A percentile compares a stretch with the other conserved stretches of the same genome.
Evolutionary conservation across 75 land plant species (phyloP).

Genomic region (Sequoia sempervirens): DNA sequence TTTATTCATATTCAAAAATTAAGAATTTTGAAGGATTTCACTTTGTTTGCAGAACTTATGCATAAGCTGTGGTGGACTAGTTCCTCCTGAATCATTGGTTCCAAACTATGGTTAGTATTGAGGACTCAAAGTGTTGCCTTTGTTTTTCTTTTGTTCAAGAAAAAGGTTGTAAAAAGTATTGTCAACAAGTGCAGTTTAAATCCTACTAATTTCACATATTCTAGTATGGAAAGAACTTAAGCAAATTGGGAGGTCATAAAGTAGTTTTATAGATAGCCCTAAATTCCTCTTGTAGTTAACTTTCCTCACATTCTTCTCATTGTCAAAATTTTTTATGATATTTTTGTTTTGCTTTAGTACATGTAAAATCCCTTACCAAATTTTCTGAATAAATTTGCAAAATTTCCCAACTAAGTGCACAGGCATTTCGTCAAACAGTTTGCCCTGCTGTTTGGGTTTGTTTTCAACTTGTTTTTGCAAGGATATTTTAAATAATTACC

Average conservation of each 20-base stretch:
- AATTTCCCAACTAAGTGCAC: no score
- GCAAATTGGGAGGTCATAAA: not conserved
- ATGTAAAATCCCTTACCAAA: no score
- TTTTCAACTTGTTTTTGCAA: no score
- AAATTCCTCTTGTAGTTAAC: not conserved
- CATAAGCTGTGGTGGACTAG: constrained; percentile 14
- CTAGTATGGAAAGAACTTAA: not conserved
- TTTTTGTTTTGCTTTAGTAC: no score
- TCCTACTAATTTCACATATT: not conserved
- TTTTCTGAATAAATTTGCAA: no score
- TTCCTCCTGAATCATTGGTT: constrained; percentile 14
- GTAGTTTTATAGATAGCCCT: not conserved
- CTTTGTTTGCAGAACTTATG: constrained; percentile 11
- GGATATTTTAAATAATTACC: no score
- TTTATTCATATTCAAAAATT: not conserved
- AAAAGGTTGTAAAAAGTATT: not conserved
- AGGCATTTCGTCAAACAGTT: no score
- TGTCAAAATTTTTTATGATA: no score
- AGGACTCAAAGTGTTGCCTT: not conserved
- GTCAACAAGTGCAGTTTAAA: not conserved
- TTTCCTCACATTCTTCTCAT: not conserved
- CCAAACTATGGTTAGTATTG: constrained; percentile 13
- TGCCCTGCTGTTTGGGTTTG: no score
- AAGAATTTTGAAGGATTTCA: not conserved
- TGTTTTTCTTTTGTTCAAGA: not conserved